Evolutionary conservation across 2,329 filamentous ascomycete genomes (phyloP).

Genomic region (Juglanconis oblonga): DNA sequence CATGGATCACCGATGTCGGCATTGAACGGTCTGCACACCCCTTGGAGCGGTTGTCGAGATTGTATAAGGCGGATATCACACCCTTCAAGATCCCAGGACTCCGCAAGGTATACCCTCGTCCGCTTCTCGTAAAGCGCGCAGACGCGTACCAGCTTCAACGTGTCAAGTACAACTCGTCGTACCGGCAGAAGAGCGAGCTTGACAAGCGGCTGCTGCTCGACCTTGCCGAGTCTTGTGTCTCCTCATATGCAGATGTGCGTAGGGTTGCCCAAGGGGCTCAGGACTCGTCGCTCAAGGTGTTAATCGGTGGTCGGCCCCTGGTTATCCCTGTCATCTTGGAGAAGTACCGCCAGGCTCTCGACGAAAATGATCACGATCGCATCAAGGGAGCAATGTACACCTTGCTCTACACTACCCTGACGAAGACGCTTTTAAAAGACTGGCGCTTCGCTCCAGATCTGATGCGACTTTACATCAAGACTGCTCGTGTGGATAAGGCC

Average conservation of each 20-base stretch:
- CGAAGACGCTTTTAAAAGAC: slow-evolving; percentile 83
- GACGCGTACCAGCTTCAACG: slow-evolving; percentile 93
- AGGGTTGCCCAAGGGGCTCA: slow-evolving; percentile 87
- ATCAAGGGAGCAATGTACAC: slow-evolving; percentile 96
- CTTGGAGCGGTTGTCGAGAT: slow-evolving; percentile 77
- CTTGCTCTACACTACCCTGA: slow-evolving; percentile 80
- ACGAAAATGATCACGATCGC: slow-evolving; percentile 76
- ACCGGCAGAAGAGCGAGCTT: slow-evolving; percentile 83
- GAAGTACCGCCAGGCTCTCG: slow-evolving; percentile 74
- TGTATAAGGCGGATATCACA: slow-evolving; percentile 82
- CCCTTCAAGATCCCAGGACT: slow-evolving; percentile 94
- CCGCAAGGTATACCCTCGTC: slow-evolving; percentile 87
- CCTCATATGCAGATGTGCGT: slow-evolving; percentile 92
- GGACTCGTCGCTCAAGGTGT: slow-evolving; percentile 87
- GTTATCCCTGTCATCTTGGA: slow-evolving; percentile 86
- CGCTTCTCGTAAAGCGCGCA: slow-evolving; percentile 86
- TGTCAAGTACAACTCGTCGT: slow-evolving; percentile 88
- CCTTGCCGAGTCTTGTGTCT: slow-evolving; percentile 84
- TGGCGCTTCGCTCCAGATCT: slow-evolving; percentile 94
- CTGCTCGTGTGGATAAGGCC: slow-evolving; percentile 85
- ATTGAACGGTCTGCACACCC: slow-evolving; percentile 94
- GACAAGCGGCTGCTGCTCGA: slow-evolving; percentile 84
- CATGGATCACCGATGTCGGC: slow-evolving; percentile 97
- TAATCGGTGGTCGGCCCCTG: slow-evolving; percentile 82
- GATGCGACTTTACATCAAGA: slow-evolving; percentile 85